Conservation (phyloP, 2,329 filamentous ascomycete genomes). For the Berkeleyomyces basicola region DNA sequence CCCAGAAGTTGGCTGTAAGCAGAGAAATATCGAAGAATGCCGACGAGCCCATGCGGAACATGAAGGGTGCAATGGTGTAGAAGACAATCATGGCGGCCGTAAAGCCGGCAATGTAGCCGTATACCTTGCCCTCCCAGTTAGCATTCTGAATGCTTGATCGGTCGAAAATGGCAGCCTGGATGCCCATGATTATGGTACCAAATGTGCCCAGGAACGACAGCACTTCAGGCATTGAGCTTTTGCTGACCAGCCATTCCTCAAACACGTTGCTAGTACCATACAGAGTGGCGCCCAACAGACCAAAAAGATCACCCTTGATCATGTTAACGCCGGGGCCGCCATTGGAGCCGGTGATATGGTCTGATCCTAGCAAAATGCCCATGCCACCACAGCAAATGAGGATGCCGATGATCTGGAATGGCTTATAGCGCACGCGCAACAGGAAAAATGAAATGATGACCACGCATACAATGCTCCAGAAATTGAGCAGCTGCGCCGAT, state of each 20-base stretch:
- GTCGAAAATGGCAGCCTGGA: conserved; percentile 85
- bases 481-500: conserved; percentile 90
- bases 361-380: conserved; percentile 70
- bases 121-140: conserved; percentile 49
- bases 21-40: conserved; percentile 95
- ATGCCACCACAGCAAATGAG: conserved; percentile 80
- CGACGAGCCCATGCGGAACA: conserved; percentile 78
- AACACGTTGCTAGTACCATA: conserved; percentile 86
- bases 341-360: conserved; percentile 66
- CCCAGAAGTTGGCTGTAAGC: conserved; percentile 93
- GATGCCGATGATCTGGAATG: conserved; percentile 73
- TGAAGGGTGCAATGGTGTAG: conserved; percentile 71
- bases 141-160: conserved; percentile 50
- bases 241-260: conserved; percentile 86
- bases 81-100: conserved; percentile 71
- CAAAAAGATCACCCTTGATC: conserved; percentile 86
- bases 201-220: conserved; percentile 80
- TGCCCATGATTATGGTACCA: conserved; percentile 79
- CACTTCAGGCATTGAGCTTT: conserved; percentile 79
- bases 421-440: conserved; percentile 77
- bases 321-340: conserved; percentile 51
- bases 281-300: conserved; percentile 70
- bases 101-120: conserved; percentile 77
- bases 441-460: conserved; percentile 70
- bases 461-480: conserved; percentile 93